These are phyloP conservation scores for Tilletia horrida DNA, from an alignment of 1,284 basidiomycete genomes.

Conservation along the genomic window DNA sequence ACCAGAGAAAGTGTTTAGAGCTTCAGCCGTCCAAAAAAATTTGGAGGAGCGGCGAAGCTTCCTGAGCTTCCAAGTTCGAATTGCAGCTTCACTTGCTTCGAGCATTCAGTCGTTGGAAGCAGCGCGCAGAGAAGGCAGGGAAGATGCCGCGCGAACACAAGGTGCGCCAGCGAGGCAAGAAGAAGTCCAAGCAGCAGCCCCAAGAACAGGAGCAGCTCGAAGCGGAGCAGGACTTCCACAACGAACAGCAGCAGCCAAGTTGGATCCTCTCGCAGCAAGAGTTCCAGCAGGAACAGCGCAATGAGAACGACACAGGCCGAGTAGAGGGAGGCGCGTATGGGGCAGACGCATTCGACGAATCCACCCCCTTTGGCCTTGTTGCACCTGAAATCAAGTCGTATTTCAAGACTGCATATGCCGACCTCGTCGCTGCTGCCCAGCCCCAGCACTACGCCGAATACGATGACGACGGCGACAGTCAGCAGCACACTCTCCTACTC, in stretches of 20 bases:
- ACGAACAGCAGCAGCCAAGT: constrained; percentile 18
- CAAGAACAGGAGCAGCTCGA: too few species aligned
- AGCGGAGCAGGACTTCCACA: background rate
- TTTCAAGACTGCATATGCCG: constrained; percentile 32
- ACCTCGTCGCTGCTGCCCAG: constrained; percentile 30
- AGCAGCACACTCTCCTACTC: constrained; percentile 42
- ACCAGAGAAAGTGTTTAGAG: background rate
- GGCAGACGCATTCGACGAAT: constrained; percentile 30
- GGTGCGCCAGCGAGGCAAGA: constrained; percentile 36
- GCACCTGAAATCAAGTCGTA: constrained; percentile 48
- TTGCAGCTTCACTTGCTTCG: background rate
- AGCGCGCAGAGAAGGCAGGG: background rate
- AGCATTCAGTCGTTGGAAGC: background rate
- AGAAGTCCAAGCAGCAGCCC: constrained; percentile 28
- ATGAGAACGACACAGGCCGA: background rate
- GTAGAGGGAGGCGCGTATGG: background rate
- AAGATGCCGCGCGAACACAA: constrained; percentile 23
- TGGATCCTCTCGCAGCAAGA: constrained; percentile 27
- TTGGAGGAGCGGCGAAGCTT: too few species aligned
- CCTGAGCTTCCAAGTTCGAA: too few species aligned
- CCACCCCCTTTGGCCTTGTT: constrained; percentile 48
- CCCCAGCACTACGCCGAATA: constrained; percentile 3
- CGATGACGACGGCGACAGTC: constrained; percentile 24
- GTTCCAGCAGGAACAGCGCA: constrained; percentile 22
- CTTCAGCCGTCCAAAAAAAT: background rate